Conservation (phyloP, 176 grass and related monocot genomes). For the Hsuehochloa calcarea region DNA sequence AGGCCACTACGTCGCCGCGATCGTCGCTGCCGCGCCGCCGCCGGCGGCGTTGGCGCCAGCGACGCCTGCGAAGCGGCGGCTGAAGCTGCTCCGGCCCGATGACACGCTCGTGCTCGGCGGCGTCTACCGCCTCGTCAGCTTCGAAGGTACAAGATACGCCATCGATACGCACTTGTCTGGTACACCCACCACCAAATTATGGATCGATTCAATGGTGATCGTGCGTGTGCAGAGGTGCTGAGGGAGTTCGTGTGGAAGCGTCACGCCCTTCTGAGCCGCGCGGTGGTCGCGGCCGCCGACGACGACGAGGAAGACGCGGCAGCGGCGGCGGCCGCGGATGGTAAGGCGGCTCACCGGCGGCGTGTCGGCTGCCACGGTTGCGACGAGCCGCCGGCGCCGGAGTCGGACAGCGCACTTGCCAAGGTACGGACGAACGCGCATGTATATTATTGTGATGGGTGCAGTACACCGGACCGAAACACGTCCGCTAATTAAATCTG, state of each 20-base stretch:
- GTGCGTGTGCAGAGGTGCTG: too few relatives aligned
- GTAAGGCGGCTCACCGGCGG: background rate
- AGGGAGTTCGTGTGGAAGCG: too few relatives aligned
- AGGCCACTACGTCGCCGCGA: background rate
- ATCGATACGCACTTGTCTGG: too few relatives aligned
- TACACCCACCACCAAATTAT: too few relatives aligned
- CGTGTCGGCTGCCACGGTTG: background rate
- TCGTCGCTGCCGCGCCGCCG: background rate
- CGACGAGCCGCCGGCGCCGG: background rate
- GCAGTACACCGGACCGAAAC: background rate
- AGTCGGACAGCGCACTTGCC: background rate
- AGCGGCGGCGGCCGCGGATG: too few relatives aligned
- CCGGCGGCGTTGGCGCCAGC: background rate
- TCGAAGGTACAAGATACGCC: conserved; percentile 54
- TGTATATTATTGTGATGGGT: background rate
- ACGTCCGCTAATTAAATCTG: background rate
- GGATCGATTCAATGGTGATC: background rate
- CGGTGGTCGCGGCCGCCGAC: too few relatives aligned
- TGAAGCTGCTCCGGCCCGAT: conserved; percentile 85
- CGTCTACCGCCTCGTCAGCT: conserved; percentile 93
- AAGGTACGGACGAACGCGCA: background rate
- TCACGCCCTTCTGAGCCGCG: too few relatives aligned
- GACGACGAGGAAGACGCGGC: background rate
- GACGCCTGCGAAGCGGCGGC: background rate
- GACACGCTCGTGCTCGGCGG: conserved; percentile 70